Conservation (phyloP, 169 alveolate species). For the Amoebophrya sp. region DNA sequence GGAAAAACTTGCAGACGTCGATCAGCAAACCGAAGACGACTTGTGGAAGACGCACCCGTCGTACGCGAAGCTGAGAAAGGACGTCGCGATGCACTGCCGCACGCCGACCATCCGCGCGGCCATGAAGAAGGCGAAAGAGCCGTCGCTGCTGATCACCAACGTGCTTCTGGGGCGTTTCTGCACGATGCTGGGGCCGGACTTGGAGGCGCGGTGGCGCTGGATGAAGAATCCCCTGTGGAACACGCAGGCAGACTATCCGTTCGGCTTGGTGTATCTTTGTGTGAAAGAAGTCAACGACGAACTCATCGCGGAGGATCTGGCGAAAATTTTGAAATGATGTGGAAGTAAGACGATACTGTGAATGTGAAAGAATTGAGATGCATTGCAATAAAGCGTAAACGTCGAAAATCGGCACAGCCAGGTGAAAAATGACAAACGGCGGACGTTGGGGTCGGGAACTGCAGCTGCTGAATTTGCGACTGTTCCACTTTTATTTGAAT, state of each 20-base stretch:
- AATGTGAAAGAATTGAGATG: too few relatives aligned
- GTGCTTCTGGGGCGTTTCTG: neutral
- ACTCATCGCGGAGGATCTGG: neutral
- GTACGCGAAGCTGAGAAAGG: neutral
- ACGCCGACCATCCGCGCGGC: neutral
- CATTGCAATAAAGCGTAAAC: too few relatives aligned
- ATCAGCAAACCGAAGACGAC: neutral
- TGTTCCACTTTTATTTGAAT: too few relatives aligned
- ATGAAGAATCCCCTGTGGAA: neutral
- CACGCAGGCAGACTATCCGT: neutral
- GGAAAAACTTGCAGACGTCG: neutral
- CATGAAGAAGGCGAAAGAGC: conserved; percentile 20
- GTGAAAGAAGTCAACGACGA: neutral
- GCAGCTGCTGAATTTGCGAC: too few relatives aligned
- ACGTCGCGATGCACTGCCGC: neutral
- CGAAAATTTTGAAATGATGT: too few relatives aligned
- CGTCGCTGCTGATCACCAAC: neutral
- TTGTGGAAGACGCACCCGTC: neutral
- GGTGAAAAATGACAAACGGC: too few relatives aligned
- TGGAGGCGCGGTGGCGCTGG: conserved; percentile 21
- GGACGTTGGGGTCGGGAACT: too few relatives aligned
- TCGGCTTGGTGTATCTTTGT: neutral
- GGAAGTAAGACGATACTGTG: too few relatives aligned
- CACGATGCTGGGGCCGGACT: conserved; percentile 17
- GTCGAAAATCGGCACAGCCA: too few relatives aligned